Conservation (phyloP, 306 rosid genomes). For the Hippophae gyantsensis region DNA sequence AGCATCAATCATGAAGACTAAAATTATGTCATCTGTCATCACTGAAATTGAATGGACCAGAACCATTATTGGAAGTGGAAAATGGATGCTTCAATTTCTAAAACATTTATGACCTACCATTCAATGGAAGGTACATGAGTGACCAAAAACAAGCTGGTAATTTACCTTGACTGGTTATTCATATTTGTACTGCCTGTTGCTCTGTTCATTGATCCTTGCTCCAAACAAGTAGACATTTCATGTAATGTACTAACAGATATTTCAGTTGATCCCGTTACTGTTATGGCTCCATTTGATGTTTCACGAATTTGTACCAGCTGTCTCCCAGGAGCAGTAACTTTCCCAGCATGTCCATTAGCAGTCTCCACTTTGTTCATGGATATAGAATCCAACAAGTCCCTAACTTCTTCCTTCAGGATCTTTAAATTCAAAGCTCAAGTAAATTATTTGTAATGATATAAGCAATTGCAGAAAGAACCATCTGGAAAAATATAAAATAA, state of each 20-base stretch:
- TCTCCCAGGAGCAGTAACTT: constrained; percentile 43
- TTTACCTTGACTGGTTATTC: constrained; percentile 81
- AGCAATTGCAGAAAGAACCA: not conserved
- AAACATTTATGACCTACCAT: not conserved
- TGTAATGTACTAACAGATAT: constrained; percentile 53
- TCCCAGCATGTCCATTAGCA: constrained; percentile 48
- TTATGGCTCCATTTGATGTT: constrained; percentile 64
- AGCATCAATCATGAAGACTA: not conserved
- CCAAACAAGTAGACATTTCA: constrained; percentile 70
- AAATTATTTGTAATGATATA: constrained; percentile 5
- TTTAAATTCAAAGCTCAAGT: constrained; percentile 33
- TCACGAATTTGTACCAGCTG: constrained; percentile 66
- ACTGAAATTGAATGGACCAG: constrained; percentile 1
- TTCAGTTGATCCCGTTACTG: constrained; percentile 64
- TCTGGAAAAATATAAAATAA: constrained; percentile 9
- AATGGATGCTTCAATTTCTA: constrained; percentile 8
- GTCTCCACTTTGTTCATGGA: constrained; percentile 45
- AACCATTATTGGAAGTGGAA: not conserved
- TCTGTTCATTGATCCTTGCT: constrained; percentile 67
- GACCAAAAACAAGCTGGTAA: constrained; percentile 13
- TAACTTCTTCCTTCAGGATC: constrained; percentile 76
- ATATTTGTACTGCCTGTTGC: constrained; percentile 87
- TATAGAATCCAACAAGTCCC: constrained; percentile 59
- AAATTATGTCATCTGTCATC: not conserved
- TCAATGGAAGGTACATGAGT: constrained; percentile 7